phyloP scores from a whole-genome alignment of 75 land plant genomes.

The Pseudotsuga menziesii region DNA sequence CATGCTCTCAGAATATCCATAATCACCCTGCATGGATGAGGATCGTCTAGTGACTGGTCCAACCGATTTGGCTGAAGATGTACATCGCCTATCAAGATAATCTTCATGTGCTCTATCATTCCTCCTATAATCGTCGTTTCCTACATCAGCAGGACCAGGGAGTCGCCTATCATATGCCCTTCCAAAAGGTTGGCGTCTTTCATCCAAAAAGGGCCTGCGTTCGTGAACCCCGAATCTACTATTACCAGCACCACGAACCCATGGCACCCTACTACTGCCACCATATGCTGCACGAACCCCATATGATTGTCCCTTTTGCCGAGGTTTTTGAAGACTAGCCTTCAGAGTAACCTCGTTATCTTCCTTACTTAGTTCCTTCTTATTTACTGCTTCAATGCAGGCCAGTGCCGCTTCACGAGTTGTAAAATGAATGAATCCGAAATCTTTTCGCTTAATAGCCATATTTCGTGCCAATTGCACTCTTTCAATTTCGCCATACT shows the following conservation, averaged over 20 bases:
- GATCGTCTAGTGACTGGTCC: not conserved
- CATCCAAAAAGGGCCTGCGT: not conserved
- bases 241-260: not conserved
- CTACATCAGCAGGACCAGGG: not conserved
- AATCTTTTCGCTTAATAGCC: too few relatives aligned
- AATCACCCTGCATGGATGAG: not conserved
- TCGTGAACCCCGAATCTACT: not conserved
- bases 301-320: conserved; percentile 19
- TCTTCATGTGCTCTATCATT: not conserved
- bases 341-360: too few relatives aligned
- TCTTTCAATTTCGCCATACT: too few relatives aligned
- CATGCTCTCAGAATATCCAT: too few relatives aligned
- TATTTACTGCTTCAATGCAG: too few relatives aligned
- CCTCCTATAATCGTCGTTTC: not conserved
- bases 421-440: too few relatives aligned
- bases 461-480: too few relatives aligned
- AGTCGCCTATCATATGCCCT: too few relatives aligned
- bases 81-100: not conserved
- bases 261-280: conserved; percentile 9
- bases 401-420: too few relatives aligned
- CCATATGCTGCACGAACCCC: too few relatives aligned
- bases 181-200: not conserved
- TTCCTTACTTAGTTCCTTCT: too few relatives aligned
- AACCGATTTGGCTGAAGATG: conserved; percentile 1
- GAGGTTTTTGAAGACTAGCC: conserved; percentile 33